Base-by-base conservation (phyloP, 352 stramenopile genomes). In the Pythium myriotylum region DNA sequence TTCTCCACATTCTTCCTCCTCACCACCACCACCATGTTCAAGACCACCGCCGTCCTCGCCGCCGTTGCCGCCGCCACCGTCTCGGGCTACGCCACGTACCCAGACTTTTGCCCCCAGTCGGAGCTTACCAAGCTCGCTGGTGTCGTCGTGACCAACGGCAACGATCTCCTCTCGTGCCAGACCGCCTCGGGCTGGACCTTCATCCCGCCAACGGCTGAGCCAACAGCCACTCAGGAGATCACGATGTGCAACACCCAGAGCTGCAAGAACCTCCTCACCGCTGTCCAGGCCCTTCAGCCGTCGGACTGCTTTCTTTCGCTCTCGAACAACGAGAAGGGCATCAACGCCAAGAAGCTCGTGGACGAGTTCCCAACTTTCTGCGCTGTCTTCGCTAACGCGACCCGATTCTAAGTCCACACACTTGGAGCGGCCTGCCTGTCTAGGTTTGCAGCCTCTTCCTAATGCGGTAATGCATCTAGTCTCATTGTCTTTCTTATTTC, bases 291-390 rank as follows among this genome's bases (percentile, higher is more conserved):
- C 12, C 33, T 70, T 17, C 42, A 59, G 24, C 41, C 59, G 6
- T 46, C 29, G 3, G 72, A 79, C 61, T 79, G 72, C 59, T 42
- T 76, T 19, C 27, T 76, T 3, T 59, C 52, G 49, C 62, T 77
- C 29, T 45, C 19, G 45, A 63, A 65, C 53, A 58, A 47, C 49
- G 27, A 59, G 37, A 32, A 42, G 24, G 49, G 59, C 20, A 32
- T 79, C 37, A 76, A 77, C 72, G 64, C 71, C 17, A 69, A 75
- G 53, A 70, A 77, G 68, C 68, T 79, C 23, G 59, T 49, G 10
- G 65, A 74, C 8, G 49, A 72, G 47, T 78, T 78, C 42, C 56
- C 51, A 16, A 43, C 17, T 14, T 43, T 43, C 37, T 43, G 37
- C n/a, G 37, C 37, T 16, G 7, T 17, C 13, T 20, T 43, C 17